These are phyloP conservation scores for Pharnaceum exiguum DNA, from an alignment of 148 eudicot genomes.

Conservation along the genomic window DNA sequence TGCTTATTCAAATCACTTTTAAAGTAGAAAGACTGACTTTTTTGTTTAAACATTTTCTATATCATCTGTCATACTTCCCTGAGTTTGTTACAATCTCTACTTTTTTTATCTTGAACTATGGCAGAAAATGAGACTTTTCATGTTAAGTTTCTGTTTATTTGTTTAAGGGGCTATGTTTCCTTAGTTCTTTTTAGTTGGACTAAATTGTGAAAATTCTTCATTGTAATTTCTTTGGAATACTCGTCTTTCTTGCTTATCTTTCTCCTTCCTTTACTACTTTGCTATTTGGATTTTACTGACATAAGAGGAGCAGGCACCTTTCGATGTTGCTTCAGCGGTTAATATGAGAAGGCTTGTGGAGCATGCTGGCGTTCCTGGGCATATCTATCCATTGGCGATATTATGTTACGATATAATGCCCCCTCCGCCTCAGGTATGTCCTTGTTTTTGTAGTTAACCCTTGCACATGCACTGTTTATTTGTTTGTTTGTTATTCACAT, in stretches of 20 bases:
- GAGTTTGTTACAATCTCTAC: no score
- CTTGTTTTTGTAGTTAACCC: slow-evolving; percentile 12
- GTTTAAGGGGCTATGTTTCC: no score
- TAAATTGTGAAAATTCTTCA: neutral
- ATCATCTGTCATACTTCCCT: no score
- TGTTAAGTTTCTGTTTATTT: no score
- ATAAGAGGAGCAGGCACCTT: slow-evolving; percentile 68
- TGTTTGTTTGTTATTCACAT: neutral
- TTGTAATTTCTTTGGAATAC: neutral
- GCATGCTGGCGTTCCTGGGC: slow-evolving; percentile 85
- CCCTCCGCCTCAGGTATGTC: slow-evolving; percentile 75
- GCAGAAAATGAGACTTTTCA: no score
- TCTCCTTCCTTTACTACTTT: neutral
- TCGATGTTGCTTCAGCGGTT: slow-evolving; percentile 78
- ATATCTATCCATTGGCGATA: slow-evolving; percentile 75
- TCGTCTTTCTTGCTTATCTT: slow-evolving; percentile 8
- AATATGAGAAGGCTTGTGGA: slow-evolving; percentile 90
- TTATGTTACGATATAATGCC: slow-evolving; percentile 96
- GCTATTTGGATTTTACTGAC: slow-evolving; percentile 29
- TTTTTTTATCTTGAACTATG: no score
- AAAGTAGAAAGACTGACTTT: neutral
- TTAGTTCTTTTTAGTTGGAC: no score
- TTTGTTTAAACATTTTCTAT: neutral
- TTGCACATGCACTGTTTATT: neutral
- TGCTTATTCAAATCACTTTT: slow-evolving; percentile 7